Base-by-base conservation (phyloP, 1,139 yeast genomes). In the Protomyces pachydermus region DNA sequence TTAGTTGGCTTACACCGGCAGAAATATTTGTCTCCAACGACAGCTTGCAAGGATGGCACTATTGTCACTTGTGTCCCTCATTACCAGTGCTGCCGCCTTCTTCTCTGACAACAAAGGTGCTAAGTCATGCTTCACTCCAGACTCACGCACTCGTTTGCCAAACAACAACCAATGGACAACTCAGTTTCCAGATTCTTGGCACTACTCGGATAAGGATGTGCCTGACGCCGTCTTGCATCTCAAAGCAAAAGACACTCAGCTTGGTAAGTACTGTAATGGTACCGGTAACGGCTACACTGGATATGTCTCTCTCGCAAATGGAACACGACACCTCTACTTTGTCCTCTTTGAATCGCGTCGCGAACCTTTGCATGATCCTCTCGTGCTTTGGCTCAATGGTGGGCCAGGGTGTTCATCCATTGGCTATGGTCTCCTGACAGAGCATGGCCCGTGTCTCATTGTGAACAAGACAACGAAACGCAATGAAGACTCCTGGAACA, bases 341-440 rank as follows among this genome's bases (percentile, higher is more conserved):
- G 85, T 95, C 95, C 85, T 86, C 72, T 90, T 91, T 72, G 97
- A 90, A 75, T 86, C 93, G 64, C 84, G 97, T 78, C 88, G 87
- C 73, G 95, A 89, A 76, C 96, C 96, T 23, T 77, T 78, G 68
- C 88, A 81, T 67, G 97, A 90, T 74, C 97, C 97, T 6, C 80
- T 90, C 58, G 82, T 91, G 62, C 79, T 91, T 71, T 91, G 97
- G 96, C 42, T 93, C 39, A 93, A 93, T 54, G 71, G 71, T n/a
- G 96, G 96, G 0, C 96, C 96, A 0, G 98, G 98, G 0, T 93
- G 98, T 74, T 90, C 97, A 1, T 89, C 97, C 0, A 84, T 91
- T 93, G 98, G 91, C 75, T 38, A 14, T 12, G 98, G 98, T 3
- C 97, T 96, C 0, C 74, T 93, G 68, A 84, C 91, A 83, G 98